A percentile compares a stretch with the other conserved stretches of the same genome.
Evolutionary conservation across 139 green algal genomes (phyloP).

Genomic region (Desmodesmus armatus): DNA sequence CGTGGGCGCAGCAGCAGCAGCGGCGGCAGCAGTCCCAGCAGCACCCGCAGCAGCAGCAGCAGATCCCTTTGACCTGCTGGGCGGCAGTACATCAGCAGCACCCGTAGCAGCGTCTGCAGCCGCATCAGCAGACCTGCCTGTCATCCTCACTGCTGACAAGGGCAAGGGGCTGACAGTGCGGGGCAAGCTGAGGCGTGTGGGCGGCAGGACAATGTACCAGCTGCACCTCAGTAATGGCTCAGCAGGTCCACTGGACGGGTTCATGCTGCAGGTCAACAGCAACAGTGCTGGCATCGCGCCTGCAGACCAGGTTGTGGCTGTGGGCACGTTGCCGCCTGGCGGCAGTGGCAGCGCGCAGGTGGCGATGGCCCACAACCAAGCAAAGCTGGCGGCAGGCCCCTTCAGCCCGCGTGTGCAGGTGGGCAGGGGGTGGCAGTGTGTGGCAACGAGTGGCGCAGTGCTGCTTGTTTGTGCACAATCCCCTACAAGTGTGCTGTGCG

Average conservation of each 20-base stretch:
- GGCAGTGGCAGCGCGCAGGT: conserved; percentile 40
- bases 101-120: conserved; percentile 46
- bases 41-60: conserved; percentile 22
- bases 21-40: conserved; percentile 19
- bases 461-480: too few species aligned
- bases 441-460: too few species aligned
- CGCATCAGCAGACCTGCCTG: conserved; percentile 56
- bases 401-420: conserved; percentile 29
- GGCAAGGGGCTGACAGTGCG: conserved; percentile 85
- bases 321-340: conserved; percentile 60
- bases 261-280: conserved; percentile 98
- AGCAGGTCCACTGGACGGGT: conserved; percentile 75
- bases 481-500: too few species aligned
- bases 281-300: conserved; percentile 91
- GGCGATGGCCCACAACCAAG: conserved; percentile 62
- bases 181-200: conserved; percentile 65
- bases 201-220: conserved; percentile 69
- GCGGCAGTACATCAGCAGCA: background rate
- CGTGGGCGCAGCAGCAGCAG: conserved; percentile 43
- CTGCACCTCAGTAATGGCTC: conserved; percentile 81
- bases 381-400: conserved; percentile 56
- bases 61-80: conserved; percentile 57
- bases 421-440: too few species aligned
- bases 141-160: conserved; percentile 76
- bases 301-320: conserved; percentile 57